Conservation (phyloP, 164 flowering plant species). For the Berberis thunbergii region DNA sequence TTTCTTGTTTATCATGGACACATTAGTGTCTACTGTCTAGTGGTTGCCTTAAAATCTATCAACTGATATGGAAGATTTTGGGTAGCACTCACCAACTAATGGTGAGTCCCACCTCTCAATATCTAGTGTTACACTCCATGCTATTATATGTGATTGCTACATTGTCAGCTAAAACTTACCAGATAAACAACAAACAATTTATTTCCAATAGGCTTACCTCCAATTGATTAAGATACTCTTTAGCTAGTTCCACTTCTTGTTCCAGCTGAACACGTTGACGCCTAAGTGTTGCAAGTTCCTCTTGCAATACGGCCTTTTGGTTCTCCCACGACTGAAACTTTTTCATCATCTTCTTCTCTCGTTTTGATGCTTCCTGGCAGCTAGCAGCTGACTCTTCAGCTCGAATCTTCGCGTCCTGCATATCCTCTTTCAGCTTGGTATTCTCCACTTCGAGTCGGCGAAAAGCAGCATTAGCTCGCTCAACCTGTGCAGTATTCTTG, state of each 20-base stretch:
- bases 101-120: too few relatives aligned
- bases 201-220: slow-evolving; percentile 44
- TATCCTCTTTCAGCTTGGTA: slow-evolving; percentile 51
- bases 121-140: too few relatives aligned
- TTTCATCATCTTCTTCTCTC: slow-evolving; percentile 65
- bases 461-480: slow-evolving; percentile 48
- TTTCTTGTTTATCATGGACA: too few relatives aligned
- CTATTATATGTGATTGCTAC: too few relatives aligned
- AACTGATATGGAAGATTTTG: too few relatives aligned
- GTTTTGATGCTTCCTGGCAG: slow-evolving; percentile 65
- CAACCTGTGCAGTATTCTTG: slow-evolving; percentile 67
- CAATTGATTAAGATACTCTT: slow-evolving; percentile 37
- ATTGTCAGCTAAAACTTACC: too few relatives aligned
- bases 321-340: slow-evolving; percentile 79
- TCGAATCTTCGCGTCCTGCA: slow-evolving; percentile 72
- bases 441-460: slow-evolving; percentile 68
- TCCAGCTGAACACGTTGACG: slow-evolving; percentile 39
- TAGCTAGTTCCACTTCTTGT: slow-evolving; percentile 55
- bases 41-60: too few relatives aligned
- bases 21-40: too few relatives aligned
- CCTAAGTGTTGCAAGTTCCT: slow-evolving; percentile 65
- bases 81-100: too few relatives aligned
- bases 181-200: too few relatives aligned
- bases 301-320: slow-evolving; percentile 64
- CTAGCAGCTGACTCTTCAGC: slow-evolving; percentile 76